Evolutionary conservation across 2,329 filamentous ascomycete species (phyloP).

Genomic region (Beauveria brongniartii): DNA sequence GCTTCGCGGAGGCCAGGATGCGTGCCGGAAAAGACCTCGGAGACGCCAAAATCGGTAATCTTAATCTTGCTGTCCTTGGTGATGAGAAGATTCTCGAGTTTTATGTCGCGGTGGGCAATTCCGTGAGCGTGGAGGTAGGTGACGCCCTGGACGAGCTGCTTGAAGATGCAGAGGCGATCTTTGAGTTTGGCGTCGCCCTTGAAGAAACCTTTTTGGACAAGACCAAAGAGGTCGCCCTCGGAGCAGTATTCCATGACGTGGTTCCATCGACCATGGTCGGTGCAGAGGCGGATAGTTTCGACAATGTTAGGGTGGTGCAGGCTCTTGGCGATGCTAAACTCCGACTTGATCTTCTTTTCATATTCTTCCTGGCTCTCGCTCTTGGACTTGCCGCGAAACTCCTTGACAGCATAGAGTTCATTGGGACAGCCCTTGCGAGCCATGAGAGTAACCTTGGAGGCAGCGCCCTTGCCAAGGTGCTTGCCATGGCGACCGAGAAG

Average conservation of each 20-base stretch:
- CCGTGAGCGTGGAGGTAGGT: conserved; percentile 75
- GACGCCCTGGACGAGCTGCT: conserved; percentile 77
- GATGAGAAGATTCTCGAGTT: conserved; percentile 78
- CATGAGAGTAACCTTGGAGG: conserved; percentile 77
- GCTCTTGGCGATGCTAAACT: conserved; percentile 81
- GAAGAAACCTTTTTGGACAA: conserved; percentile 67
- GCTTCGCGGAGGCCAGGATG: conserved; percentile 71
- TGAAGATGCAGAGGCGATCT: conserved; percentile 79
- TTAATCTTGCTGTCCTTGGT: conserved; percentile 75
- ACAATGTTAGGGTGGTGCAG: conserved; percentile 83
- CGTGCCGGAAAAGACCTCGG: conserved; percentile 74
- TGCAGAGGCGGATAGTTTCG: conserved; percentile 68
- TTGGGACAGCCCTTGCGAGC: conserved; percentile 54
- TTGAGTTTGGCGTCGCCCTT: conserved; percentile 52
- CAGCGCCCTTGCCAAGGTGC: conserved; percentile 72
- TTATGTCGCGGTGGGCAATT: conserved; percentile 86
- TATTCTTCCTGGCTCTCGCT: conserved; percentile 68
- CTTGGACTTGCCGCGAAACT: conserved; percentile 67
- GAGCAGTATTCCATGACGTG: conserved; percentile 91
- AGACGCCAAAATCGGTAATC: conserved; percentile 87
- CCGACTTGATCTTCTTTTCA: conserved; percentile 82
- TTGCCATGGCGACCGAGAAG: conserved; percentile 66
- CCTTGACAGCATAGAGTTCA: conserved; percentile 77
- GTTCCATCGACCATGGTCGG: conserved; percentile 68
- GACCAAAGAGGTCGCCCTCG: conserved; percentile 68